Percentiles rank a stretch among this genome's conserved stretches.
These are phyloP conservation scores for Colletotrichum limetticola DNA, from an alignment of 2,329 filamentous ascomycete genomes.

Conservation along the genomic window DNA sequence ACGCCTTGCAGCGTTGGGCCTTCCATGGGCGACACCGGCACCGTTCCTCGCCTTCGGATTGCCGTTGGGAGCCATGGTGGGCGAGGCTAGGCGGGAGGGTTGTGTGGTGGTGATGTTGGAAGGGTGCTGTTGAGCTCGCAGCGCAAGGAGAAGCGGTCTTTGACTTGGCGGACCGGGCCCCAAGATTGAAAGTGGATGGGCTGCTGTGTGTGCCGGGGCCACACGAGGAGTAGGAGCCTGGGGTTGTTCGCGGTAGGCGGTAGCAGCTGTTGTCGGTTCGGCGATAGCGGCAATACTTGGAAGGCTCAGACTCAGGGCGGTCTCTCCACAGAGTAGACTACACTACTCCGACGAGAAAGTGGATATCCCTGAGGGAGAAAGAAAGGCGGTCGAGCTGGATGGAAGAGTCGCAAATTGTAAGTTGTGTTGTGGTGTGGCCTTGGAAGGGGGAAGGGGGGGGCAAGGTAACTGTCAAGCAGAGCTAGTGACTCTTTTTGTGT, in stretches of 20 bases:
- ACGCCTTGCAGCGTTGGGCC: conserved; percentile 38
- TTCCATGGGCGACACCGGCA: conserved; percentile 31
- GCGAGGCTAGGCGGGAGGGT: conserved; percentile 16
- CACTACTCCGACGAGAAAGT: conserved; percentile 2
- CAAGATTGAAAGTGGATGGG: conserved; percentile 5
- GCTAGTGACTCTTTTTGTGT: conserved; percentile 28
- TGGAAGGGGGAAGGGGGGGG: conserved; percentile 1
- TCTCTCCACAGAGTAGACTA: neutral
- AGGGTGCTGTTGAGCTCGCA: conserved; percentile 20
- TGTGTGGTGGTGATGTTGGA: conserved; percentile 21
- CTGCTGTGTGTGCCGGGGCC: neutral
- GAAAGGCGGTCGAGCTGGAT: neutral
- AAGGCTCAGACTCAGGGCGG: neutral
- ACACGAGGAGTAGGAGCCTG: conserved; percentile 3
- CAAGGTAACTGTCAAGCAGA: conserved; percentile 7
- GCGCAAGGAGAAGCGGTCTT: conserved; percentile 13
- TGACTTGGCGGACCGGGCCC: conserved; percentile 8
- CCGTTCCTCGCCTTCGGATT: conserved; percentile 32
- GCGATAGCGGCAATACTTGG: conserved; percentile 21
- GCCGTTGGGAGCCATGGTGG: conserved; percentile 34
- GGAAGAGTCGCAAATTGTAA: neutral
- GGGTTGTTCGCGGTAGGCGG: conserved; percentile 7
- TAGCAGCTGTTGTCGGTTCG: conserved; percentile 14
- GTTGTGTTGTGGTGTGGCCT: conserved; percentile 15
- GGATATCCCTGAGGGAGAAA: conserved; percentile 28